These are phyloP conservation scores for Athelia sp. DNA, from an alignment of 1,284 basidiomycete species.

Conservation along the genomic window DNA sequence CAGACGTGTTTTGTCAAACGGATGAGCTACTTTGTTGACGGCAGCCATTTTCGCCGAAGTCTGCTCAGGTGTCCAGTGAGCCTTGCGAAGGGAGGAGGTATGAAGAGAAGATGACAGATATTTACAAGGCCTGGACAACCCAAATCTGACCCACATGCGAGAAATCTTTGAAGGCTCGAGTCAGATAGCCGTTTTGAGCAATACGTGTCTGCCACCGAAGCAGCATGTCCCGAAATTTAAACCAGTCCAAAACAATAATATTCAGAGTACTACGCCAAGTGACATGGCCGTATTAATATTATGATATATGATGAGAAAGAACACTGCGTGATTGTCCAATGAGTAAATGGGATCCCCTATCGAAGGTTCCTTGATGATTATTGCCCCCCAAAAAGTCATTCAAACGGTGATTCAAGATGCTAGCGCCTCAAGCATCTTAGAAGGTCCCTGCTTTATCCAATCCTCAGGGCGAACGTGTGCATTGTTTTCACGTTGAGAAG, in stretches of 20 bases:
- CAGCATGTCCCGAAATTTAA: too few species aligned
- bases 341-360: too few species aligned
- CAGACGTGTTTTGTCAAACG: conserved; percentile 86
- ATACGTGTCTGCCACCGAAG: neutral
- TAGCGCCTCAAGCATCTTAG: too few species aligned
- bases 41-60: neutral
- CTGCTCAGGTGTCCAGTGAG: neutral
- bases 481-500: conserved; percentile 19
- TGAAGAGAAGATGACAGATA: neutral
- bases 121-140: neutral
- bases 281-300: too few species aligned
- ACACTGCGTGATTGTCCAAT: too few species aligned
- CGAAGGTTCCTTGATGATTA: too few species aligned
- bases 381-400: too few species aligned
- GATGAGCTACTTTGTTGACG: conserved; percentile 82
- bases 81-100: neutral
- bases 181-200: neutral
- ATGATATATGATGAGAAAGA: too few species aligned
- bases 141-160: neutral
- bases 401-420: too few species aligned
- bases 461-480: conserved; percentile 45
- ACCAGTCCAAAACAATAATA: too few species aligned
- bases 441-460: conserved; percentile 45
- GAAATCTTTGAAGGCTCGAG: neutral
- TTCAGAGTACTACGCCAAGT: too few species aligned